These are phyloP conservation scores for Arachis monticola DNA, from an alignment of 331 rosid species.

Conservation along the genomic window DNA sequence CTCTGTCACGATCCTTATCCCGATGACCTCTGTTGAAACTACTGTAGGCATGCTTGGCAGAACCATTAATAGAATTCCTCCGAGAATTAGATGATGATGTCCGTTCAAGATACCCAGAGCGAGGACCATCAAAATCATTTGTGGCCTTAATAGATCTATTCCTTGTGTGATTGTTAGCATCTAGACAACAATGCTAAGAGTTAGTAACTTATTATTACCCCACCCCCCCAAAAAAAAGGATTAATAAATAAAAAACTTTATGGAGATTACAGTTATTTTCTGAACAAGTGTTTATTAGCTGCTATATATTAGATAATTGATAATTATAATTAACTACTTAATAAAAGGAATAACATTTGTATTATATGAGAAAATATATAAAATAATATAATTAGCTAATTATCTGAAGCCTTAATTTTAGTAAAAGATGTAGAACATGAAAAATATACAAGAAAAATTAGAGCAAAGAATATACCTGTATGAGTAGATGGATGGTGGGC, in stretches of 20 bases:
- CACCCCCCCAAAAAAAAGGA: neutral
- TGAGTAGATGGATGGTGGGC: slow-evolving; percentile 82
- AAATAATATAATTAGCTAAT: neutral
- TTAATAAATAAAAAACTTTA: slow-evolving; percentile 11
- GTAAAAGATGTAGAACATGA: slow-evolving; percentile 8
- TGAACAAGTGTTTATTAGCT: neutral
- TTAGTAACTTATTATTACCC: slow-evolving; percentile 12
- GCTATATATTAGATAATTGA: neutral
- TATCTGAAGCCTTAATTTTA: neutral
- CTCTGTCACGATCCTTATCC: slow-evolving; percentile 97
- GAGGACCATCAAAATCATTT: slow-evolving; percentile 76
- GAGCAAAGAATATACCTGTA: slow-evolving; percentile 55
- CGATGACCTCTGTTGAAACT: slow-evolving; percentile 92
- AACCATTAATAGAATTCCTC: slow-evolving; percentile 76
- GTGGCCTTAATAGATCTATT: slow-evolving; percentile 66
- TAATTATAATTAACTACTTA: neutral
- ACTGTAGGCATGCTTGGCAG: slow-evolving; percentile 95
- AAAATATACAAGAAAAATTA: neutral
- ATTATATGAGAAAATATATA: neutral
- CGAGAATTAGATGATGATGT: slow-evolving; percentile 82
- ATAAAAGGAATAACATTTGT: neutral
- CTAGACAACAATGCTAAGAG: slow-evolving; percentile 50
- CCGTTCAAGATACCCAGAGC: slow-evolving; percentile 79
- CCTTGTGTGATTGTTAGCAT: slow-evolving; percentile 62
- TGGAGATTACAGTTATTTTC: neutral